A percentile compares a stretch with the other conserved stretches of the same genome.
These are phyloP conservation scores for Teunomyces barrocoloradensis DNA, from an alignment of 805 yeast species.

Conservation along the genomic window DNA sequence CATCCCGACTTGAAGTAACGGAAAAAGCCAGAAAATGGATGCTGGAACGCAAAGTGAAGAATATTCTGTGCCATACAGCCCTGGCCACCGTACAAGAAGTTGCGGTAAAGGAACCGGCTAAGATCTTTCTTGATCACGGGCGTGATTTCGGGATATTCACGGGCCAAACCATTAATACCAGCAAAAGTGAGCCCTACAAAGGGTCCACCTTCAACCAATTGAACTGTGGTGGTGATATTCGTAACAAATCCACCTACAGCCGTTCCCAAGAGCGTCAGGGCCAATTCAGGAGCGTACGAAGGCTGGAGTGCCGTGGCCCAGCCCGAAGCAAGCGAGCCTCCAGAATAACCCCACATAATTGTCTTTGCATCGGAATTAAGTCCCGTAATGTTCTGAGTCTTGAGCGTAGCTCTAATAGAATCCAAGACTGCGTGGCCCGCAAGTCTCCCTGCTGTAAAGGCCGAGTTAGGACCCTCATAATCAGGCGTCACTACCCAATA, in stretches of 20 bases:
- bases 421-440: constrained; percentile 20
- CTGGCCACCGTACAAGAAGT: not conserved
- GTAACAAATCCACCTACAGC: constrained; percentile 37
- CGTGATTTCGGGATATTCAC: constrained; percentile 28
- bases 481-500: constrained; percentile 20
- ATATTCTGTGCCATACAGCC: not conserved
- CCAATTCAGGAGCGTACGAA: constrained; percentile 21
- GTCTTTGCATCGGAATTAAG: constrained; percentile 13
- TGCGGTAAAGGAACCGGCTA: not conserved
- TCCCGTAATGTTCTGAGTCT: constrained; percentile 13
- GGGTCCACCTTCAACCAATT: constrained; percentile 20
- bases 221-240: constrained; percentile 26
- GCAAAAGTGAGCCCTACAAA: constrained; percentile 28
- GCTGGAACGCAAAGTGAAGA: not conserved
- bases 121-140: constrained; percentile 1
- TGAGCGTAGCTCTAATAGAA: constrained; percentile 16
- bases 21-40: not conserved
- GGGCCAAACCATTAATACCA: constrained; percentile 28
- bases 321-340: constrained; percentile 22
- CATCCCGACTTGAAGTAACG: constrained; percentile 7
- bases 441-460: constrained; percentile 18
- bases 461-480: constrained; percentile 18
- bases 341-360: constrained; percentile 23
- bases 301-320: constrained; percentile 26
- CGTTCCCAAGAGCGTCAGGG: constrained; percentile 20